phyloP scores from a whole-genome alignment of 2,329 filamentous ascomycete genomes.

The Calonectria leucothoes region DNA sequence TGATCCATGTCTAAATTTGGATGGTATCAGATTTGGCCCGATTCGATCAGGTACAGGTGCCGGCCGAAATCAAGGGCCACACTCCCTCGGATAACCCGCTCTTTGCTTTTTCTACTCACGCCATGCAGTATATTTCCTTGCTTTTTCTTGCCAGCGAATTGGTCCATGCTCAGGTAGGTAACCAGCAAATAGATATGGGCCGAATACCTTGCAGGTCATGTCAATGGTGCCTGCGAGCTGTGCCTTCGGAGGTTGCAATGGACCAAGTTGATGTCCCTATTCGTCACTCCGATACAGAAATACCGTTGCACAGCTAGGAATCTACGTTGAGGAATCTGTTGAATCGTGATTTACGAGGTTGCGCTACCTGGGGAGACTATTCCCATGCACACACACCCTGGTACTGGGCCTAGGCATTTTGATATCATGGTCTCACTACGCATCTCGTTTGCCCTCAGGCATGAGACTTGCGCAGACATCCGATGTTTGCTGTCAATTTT shows the following conservation, averaged over 20 bases:
- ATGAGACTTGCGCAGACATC: background rate
- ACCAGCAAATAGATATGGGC: background rate
- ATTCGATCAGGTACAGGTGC: background rate
- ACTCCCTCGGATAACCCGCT: background rate
- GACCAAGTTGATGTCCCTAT: slow-evolving; percentile 7
- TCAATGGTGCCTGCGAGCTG: background rate
- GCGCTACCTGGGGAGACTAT: slow-evolving; percentile 24
- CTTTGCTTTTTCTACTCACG: background rate
- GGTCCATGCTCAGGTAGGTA: background rate
- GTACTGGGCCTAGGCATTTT: slow-evolving; percentile 13
- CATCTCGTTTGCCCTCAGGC: slow-evolving; percentile 21
- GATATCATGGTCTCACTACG: slow-evolving; percentile 35
- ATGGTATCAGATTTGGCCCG: background rate
- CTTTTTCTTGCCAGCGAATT: background rate
- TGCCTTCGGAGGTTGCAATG: background rate
- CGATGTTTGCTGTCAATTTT: slow-evolving; percentile 23
- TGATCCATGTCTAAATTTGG: background rate
- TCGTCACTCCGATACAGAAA: slow-evolving; percentile 1
- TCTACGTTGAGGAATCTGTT: slow-evolving; percentile 28
- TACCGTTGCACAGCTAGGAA: slow-evolving; percentile 30
- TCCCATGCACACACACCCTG: slow-evolving; percentile 14
- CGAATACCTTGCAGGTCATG: background rate
- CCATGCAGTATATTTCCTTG: background rate
- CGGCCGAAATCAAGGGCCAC: background rate
- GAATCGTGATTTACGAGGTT: slow-evolving; percentile 31